Conservation (phyloP, 768 basidiomycete species). For the Serendipita indica region DNA sequence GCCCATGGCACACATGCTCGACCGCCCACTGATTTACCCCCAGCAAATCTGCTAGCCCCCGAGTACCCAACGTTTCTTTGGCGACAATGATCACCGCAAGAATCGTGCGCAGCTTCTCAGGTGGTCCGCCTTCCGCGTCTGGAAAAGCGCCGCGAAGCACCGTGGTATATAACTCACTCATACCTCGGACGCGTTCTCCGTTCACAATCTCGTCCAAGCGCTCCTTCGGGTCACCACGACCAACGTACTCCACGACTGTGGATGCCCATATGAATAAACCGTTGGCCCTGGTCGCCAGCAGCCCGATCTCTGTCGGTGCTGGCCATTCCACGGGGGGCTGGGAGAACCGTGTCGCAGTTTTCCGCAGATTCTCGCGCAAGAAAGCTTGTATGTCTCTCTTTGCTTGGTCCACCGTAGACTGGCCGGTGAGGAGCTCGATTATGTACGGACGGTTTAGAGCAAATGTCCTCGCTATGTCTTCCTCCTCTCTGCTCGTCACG, state of each 20-base stretch:
- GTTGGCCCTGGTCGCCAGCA: background rate
- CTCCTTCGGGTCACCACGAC: background rate
- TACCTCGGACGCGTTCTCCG: background rate
- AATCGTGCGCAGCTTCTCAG: background rate
- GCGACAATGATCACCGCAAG: background rate
- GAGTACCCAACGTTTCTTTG: background rate
- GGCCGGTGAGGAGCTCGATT: background rate
- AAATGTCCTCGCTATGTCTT: background rate
- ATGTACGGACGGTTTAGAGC: background rate
- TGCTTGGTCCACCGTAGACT: background rate
- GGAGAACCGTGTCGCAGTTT: background rate
- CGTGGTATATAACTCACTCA: background rate
- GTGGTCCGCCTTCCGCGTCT: background rate
- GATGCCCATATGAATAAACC: background rate
- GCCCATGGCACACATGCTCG: background rate
- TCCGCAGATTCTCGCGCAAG: background rate
- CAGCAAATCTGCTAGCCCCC: background rate
- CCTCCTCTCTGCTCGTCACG: slow-evolving; percentile 1
- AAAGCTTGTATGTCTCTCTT: background rate
- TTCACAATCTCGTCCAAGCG: background rate
- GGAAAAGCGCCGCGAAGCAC: background rate
- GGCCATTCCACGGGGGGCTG: background rate
- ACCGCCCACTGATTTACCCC: background rate
- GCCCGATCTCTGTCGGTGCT: background rate
- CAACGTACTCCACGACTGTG: background rate